Evolutionary conservation across 148 eudicot species (phyloP).

Genomic region (Nepenthes gracilis): DNA sequence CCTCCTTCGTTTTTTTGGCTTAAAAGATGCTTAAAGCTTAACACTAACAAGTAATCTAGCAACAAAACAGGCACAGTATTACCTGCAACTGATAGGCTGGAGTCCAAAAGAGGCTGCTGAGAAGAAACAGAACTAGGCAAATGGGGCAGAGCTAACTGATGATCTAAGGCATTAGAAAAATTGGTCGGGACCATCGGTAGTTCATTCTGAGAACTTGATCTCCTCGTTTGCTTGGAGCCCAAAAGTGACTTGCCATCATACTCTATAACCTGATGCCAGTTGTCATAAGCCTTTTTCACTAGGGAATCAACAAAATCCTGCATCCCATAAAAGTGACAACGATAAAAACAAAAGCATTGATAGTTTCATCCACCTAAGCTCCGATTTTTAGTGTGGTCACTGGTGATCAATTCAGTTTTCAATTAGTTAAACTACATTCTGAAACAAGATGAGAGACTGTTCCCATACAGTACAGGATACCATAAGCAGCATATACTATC

Average conservation of each 20-base stretch:
- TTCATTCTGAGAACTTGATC: slow-evolving; percentile 39
- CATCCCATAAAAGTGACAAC: not conserved
- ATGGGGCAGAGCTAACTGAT: slow-evolving; percentile 36
- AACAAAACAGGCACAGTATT: slow-evolving; percentile 1
- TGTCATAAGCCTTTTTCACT: slow-evolving; percentile 88
- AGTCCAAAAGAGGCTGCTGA: slow-evolving; percentile 35
- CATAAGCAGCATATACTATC: too few relatives aligned
- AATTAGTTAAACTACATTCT: too few relatives aligned
- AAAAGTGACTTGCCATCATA: slow-evolving; percentile 78
- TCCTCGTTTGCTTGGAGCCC: slow-evolving; percentile 52
- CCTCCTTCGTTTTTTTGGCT: not conserved
- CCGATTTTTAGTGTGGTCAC: not conserved
- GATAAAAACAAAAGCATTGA: not conserved
- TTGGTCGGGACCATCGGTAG: slow-evolving; percentile 22
- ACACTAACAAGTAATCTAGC: not conserved
- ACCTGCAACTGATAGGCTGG: slow-evolving; percentile 44
- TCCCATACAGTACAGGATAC: too few relatives aligned
- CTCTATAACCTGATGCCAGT: slow-evolving; percentile 88
- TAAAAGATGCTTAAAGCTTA: not conserved
- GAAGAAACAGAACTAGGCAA: slow-evolving; percentile 34
- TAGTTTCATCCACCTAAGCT: not conserved
- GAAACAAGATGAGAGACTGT: too few relatives aligned
- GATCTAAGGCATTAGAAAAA: slow-evolving; percentile 36
- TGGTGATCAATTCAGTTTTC: not conserved
- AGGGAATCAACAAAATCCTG: slow-evolving; percentile 72